Evolutionary conservation across 1,284 basidiomycete species (phyloP).

Genomic region (Meripilus lineatus): DNA sequence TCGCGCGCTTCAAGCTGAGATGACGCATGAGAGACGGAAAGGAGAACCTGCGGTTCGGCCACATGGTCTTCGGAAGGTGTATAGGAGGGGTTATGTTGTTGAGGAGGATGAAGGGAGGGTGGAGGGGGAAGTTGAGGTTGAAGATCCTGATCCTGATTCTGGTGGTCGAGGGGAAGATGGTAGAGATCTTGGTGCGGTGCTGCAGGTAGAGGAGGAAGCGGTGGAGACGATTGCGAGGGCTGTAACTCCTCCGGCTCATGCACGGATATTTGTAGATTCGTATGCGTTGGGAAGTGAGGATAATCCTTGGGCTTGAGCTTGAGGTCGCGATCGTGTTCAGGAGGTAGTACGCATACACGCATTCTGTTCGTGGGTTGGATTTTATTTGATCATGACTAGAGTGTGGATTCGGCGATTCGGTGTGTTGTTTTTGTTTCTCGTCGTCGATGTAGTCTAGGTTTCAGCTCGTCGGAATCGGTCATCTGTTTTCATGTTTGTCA

Average conservation of each 20-base stretch:
- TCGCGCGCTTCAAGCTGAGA: slow-evolving; percentile 44
- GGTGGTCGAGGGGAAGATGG: slow-evolving; percentile 17
- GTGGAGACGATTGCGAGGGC: slow-evolving; percentile 22
- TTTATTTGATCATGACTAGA: too few species aligned
- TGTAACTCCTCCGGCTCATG: slow-evolving; percentile 43
- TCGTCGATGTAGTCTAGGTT: too few species aligned
- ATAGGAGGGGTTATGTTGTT: slow-evolving; percentile 44
- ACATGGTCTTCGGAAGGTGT: slow-evolving; percentile 46
- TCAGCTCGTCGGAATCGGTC: too few species aligned
- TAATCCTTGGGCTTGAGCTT: slow-evolving; percentile 56
- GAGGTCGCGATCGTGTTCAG: too few species aligned
- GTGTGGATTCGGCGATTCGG: too few species aligned
- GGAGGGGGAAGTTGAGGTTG: slow-evolving; percentile 37
- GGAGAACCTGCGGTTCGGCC: slow-evolving; percentile 44
- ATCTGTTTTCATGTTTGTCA: too few species aligned
- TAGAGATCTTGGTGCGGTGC: slow-evolving; percentile 24
- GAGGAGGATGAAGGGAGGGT: slow-evolving; percentile 35
- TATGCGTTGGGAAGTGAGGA: slow-evolving; percentile 34
- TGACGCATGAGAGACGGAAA: slow-evolving; percentile 44
- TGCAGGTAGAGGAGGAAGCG: slow-evolving; percentile 25
- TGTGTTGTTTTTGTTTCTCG: too few species aligned
- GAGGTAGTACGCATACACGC: too few species aligned
- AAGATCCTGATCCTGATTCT: slow-evolving; percentile 19
- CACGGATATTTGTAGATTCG: slow-evolving; percentile 26
- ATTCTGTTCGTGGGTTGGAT: too few species aligned